phyloP scores from a whole-genome alignment of 441 rosid species.

The Corymbia citriodora region DNA sequence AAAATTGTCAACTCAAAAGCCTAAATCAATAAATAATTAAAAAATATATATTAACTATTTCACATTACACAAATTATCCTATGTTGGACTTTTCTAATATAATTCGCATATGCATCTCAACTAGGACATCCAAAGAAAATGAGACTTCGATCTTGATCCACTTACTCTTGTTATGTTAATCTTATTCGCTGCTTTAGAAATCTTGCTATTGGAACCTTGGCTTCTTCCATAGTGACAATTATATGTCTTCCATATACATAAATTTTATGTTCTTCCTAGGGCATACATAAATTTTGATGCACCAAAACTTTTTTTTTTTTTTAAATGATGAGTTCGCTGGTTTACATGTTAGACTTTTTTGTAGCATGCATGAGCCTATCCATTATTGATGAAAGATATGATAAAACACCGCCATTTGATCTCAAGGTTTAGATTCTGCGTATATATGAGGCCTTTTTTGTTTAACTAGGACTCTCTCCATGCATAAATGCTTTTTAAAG shows the following conservation, averaged over 20 bases:
- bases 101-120: too few relatives aligned
- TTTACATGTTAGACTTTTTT: background rate
- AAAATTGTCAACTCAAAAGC: too few relatives aligned
- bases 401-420: background rate
- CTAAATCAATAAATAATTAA: too few relatives aligned
- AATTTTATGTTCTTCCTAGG: too few relatives aligned
- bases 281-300: background rate
- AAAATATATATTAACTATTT: too few relatives aligned
- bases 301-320: background rate
- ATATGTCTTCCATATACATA: too few relatives aligned
- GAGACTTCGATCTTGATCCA: too few relatives aligned
- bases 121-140: too few relatives aligned
- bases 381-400: background rate
- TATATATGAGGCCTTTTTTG: background rate
- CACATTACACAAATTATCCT: too few relatives aligned
- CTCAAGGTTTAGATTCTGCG: background rate
- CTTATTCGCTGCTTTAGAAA: too few relatives aligned
- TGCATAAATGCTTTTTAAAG: background rate
- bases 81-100: too few relatives aligned
- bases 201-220: background rate
- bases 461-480: background rate
- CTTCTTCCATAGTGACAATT: background rate
- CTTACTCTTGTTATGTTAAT: too few relatives aligned
- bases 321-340: fast-evolving
- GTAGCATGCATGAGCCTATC: background rate